Evolutionary conservation across 176 grass and related monocot genomes (phyloP).

Genomic region (Cymbopogon citratus): DNA sequence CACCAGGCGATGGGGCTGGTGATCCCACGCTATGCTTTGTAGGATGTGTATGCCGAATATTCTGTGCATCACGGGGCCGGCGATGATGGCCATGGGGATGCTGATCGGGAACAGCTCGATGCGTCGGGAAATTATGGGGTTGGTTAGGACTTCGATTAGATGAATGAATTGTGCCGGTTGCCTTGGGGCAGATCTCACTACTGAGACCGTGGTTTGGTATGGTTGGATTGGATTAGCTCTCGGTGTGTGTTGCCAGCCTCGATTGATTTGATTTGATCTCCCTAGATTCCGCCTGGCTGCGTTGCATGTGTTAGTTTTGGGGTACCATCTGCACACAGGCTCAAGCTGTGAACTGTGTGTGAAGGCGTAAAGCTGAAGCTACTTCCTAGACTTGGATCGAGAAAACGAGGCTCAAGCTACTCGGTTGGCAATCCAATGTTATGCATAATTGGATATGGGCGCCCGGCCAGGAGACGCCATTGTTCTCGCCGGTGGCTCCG

Average conservation of each 20-base stretch:
- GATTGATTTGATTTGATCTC: neutral
- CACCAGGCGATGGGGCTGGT: constrained; percentile 9
- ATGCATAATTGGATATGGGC: no score
- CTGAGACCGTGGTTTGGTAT: neutral
- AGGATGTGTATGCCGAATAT: constrained; percentile 16
- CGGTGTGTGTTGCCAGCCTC: neutral
- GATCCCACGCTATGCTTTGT: constrained; percentile 21
- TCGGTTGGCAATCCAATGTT: no score
- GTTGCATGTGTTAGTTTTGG: constrained; percentile 23
- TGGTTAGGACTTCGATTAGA: constrained; percentile 17
- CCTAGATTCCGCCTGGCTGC: constrained; percentile 16
- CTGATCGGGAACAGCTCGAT: constrained; percentile 17
- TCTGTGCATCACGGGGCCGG: constrained; percentile 11
- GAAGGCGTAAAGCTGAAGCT: neutral
- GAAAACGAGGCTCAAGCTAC: no score
- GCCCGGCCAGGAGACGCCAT: no score
- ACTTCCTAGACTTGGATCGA: neutral
- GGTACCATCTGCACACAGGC: neutral
- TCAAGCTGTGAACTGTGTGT: neutral
- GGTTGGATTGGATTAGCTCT: constrained; percentile 8
- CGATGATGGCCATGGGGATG: neutral
- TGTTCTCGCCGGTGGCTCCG: no score
- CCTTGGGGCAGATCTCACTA: neutral
- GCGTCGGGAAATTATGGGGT: neutral
- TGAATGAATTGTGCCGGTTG: neutral